These are phyloP conservation scores for Lactarius deliciosus DNA, from an alignment of 768 basidiomycete species.

Conservation along the genomic window DNA sequence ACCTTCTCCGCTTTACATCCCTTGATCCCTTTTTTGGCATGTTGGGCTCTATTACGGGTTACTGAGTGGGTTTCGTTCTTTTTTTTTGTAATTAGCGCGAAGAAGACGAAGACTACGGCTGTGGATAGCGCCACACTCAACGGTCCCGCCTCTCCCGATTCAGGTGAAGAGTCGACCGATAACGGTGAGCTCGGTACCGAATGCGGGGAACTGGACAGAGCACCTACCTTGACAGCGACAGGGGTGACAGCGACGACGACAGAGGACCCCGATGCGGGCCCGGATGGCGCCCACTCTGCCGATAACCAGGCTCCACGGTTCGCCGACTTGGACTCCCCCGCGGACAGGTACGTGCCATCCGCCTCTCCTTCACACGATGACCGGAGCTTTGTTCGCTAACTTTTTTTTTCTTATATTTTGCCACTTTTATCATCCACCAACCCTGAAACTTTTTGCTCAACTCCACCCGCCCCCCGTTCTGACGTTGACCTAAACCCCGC, in stretches of 20 bases:
- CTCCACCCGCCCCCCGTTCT: slow-evolving; percentile 6
- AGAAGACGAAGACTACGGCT: slow-evolving; percentile 27
- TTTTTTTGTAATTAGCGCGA: slow-evolving; percentile 30
- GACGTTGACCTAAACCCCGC: slow-evolving; percentile 11
- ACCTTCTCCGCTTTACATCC: slow-evolving; percentile 9
- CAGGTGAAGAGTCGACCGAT: slow-evolving; percentile 25
- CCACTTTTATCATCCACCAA: background rate
- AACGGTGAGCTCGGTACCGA: slow-evolving; percentile 34
- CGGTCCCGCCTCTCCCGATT: slow-evolving; percentile 12
- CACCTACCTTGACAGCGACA: background rate
- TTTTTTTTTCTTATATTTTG: background rate
- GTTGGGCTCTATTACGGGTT: background rate
- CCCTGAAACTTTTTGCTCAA: background rate
- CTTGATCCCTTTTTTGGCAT: background rate
- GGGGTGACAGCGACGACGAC: background rate
- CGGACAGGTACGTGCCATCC: slow-evolving; percentile 53
- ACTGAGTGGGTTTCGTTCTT: slow-evolving; percentile 4
- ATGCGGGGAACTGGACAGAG: slow-evolving; percentile 21
- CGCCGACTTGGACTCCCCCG: slow-evolving; percentile 59
- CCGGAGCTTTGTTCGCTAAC: background rate
- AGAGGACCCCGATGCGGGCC: slow-evolving; percentile 25
- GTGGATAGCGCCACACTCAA: slow-evolving; percentile 22
- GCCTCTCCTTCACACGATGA: background rate
- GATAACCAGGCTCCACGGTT: slow-evolving; percentile 34
- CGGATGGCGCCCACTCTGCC: slow-evolving; percentile 10